Conservation (phyloP, 2,329 filamentous ascomycete species). For the Hymenotorrendiella dingleyae region DNA sequence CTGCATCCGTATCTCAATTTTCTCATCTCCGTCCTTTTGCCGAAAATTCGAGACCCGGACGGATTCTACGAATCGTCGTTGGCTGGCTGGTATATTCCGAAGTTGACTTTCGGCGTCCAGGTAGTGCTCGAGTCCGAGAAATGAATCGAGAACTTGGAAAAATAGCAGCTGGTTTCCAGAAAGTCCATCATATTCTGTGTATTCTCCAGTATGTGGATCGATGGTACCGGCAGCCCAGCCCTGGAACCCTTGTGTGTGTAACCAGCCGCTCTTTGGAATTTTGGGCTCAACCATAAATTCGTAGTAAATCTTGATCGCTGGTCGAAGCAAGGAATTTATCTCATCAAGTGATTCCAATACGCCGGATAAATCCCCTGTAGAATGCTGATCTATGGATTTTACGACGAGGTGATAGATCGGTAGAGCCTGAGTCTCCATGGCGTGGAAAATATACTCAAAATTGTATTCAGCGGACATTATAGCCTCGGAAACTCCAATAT, state of each 20-base stretch:
- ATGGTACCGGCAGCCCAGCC: constrained; percentile 32
- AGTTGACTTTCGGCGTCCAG: constrained; percentile 18
- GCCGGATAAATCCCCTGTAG: not conserved
- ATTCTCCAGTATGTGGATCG: constrained; percentile 19
- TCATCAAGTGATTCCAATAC: not conserved
- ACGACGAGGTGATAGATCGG: not conserved
- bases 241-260: constrained; percentile 33
- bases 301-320: constrained; percentile 26
- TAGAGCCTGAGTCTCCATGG: constrained; percentile 21
- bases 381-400: not conserved
- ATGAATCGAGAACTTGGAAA: constrained; percentile 33
- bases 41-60: not conserved
- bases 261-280: constrained; percentile 29
- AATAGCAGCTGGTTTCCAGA: constrained; percentile 33
- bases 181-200: constrained; percentile 31
- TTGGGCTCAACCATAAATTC: constrained; percentile 25
- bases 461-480: constrained; percentile 29
- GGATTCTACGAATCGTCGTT: not conserved
- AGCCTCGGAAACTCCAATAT: constrained; percentile 26
- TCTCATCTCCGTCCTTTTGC: constrained; percentile 15
- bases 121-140: constrained; percentile 31
- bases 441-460: constrained; percentile 29
- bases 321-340: constrained; percentile 15
- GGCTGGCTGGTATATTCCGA: not conserved
- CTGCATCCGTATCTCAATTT: constrained; percentile 23